These are phyloP conservation scores for Ascochyta fabae DNA, from an alignment of 2,329 filamentous ascomycete genomes.

Conservation along the genomic window DNA sequence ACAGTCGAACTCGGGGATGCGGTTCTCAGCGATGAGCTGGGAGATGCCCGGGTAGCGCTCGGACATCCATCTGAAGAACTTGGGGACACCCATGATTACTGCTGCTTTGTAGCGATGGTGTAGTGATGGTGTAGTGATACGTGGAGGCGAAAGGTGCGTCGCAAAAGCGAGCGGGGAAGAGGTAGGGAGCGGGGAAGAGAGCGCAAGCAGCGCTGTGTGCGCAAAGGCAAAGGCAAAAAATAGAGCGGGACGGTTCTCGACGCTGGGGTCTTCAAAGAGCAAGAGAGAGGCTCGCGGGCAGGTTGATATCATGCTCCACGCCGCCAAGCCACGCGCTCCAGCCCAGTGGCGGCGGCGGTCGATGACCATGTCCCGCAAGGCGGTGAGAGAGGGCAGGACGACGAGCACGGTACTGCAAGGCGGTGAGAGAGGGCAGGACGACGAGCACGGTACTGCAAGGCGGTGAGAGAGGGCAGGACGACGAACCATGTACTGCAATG, in stretches of 20 bases:
- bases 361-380: constrained; percentile 7
- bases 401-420: too few species aligned
- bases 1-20: constrained; percentile 98
- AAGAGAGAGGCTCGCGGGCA: constrained; percentile 16
- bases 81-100: constrained; percentile 72
- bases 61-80: constrained; percentile 99
- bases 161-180: constrained; percentile 14
- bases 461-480: background rate
- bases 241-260: constrained; percentile 42
- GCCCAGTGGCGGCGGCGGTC: constrained; percentile 5
- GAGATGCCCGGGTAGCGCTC: constrained; percentile 99
- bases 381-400: constrained; percentile 1
- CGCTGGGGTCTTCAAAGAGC: constrained; percentile 51
- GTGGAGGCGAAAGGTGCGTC: constrained; percentile 11
- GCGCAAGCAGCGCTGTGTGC: constrained; percentile 34
- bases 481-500: too few species aligned
- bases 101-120: constrained; percentile 27
- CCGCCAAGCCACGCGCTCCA: constrained; percentile 13
- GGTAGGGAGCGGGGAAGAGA: constrained; percentile 22
- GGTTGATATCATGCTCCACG: constrained; percentile 26
- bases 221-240: constrained; percentile 23
- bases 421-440: background rate
- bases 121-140: constrained; percentile 19
- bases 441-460: too few species aligned
- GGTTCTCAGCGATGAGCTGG: constrained; percentile 96